Evolutionary conservation across 139 green algal species (phyloP).

Genomic region (Picochlorum sp.): DNA sequence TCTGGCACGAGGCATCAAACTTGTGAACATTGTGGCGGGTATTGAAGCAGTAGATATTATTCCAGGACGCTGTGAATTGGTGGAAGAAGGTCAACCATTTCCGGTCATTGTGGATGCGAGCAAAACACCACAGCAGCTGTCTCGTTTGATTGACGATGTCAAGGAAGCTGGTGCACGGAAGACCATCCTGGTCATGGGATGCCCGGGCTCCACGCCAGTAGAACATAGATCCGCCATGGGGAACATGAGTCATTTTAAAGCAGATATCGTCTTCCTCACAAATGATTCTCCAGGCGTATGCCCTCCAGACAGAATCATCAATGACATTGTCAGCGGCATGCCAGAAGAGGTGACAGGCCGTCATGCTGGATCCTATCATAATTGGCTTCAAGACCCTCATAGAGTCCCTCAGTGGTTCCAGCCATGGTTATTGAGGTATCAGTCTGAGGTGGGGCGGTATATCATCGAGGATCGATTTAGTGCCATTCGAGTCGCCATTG

Average conservation of each 20-base stretch:
- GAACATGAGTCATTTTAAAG: slow-evolving; percentile 69
- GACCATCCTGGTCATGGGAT: slow-evolving; percentile 87
- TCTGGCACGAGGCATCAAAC: slow-evolving; percentile 59
- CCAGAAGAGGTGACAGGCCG: slow-evolving; percentile 51
- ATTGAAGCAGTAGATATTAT: slow-evolving; percentile 67
- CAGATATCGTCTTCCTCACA: slow-evolving; percentile 87
- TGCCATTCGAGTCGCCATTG: slow-evolving; percentile 91
- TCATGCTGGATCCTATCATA: slow-evolving; percentile 11
- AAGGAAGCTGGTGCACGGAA: slow-evolving; percentile 35
- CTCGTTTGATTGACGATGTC: slow-evolving; percentile 57
- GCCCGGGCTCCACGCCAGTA: slow-evolving; percentile 50
- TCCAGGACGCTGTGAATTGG: slow-evolving; percentile 61
- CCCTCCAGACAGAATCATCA: slow-evolving; percentile 52
- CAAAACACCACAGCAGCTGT: slow-evolving; percentile 63
- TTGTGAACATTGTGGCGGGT: slow-evolving; percentile 63
- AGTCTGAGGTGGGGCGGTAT: slow-evolving; percentile 24
- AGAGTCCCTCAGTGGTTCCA: slow-evolving; percentile 16
- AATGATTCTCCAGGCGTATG: slow-evolving; percentile 77
- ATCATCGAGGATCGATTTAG: slow-evolving; percentile 46
- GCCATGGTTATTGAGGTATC: slow-evolving; percentile 18
- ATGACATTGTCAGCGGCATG: slow-evolving; percentile 69
- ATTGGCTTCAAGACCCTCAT: slow-evolving; percentile 30
- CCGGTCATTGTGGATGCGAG: slow-evolving; percentile 87
- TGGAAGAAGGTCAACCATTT: slow-evolving; percentile 89
- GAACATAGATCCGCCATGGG: slow-evolving; percentile 35